Percentiles rank a stretch among this genome's conserved stretches.
These are phyloP conservation scores for Trypanosomatidae sp. DNA, from an alignment of 208 protist genomes.

Conservation along the genomic window DNA sequence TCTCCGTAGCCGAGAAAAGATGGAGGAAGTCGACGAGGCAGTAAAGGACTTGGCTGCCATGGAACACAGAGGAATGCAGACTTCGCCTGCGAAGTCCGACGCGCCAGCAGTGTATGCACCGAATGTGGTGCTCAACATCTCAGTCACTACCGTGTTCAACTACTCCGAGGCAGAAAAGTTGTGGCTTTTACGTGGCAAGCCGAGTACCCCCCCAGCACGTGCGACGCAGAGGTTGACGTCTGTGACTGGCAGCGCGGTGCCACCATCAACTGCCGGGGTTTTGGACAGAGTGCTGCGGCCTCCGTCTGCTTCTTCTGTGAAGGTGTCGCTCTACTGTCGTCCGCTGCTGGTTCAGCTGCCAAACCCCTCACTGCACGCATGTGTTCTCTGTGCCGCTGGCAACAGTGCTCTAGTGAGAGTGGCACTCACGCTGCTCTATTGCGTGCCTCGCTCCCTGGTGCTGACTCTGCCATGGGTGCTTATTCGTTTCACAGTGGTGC, in stretches of 20 bases:
- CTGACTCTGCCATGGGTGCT: not conserved
- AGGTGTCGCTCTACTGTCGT: slow-evolving; percentile 23
- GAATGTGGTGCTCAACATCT: slow-evolving; percentile 3
- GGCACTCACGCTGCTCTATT: not conserved
- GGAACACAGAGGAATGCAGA: not conserved
- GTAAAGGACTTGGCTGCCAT: not conserved
- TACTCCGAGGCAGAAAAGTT: not conserved
- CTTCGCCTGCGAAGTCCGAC: too few relatives aligned
- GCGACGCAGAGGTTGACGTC: not conserved
- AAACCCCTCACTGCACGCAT: slow-evolving; percentile 4
- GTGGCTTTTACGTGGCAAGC: not conserved
- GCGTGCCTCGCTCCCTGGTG: slow-evolving; percentile 1
- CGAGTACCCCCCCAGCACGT: not conserved
- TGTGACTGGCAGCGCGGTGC: too few relatives aligned
- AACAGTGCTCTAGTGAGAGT: not conserved
- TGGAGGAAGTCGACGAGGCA: too few relatives aligned
- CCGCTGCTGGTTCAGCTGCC: slow-evolving; percentile 22
- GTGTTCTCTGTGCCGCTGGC: slow-evolving; percentile 3
- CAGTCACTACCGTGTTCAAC: slow-evolving; percentile 18
- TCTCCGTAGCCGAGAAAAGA: not conserved
- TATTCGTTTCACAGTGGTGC: not conserved
- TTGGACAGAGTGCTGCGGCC: not conserved
- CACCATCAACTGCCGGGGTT: not conserved
- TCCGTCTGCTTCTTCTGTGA: not conserved
- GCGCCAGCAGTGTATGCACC: not conserved